phyloP scores from a whole-genome alignment of 805 yeast species.

The Zygosaccharomyces kombuchaensis region DNA sequence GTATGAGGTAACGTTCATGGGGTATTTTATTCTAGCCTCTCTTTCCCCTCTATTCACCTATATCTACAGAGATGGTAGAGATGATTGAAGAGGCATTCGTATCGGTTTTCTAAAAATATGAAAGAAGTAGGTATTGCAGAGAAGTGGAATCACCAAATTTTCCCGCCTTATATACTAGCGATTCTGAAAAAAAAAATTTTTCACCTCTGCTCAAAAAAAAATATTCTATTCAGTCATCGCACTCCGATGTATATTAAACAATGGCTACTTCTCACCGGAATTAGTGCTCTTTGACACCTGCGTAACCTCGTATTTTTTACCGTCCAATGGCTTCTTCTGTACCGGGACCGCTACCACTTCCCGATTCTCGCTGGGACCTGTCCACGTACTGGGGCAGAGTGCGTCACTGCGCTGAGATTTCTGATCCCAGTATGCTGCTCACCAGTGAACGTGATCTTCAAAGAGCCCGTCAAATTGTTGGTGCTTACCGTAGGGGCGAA shows the following conservation, averaged over 20 bases:
- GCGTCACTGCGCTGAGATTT: constrained; percentile 85
- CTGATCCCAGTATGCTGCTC: constrained; percentile 87
- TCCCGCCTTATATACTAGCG: background rate
- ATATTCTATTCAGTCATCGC: background rate
- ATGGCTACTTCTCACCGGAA: background rate
- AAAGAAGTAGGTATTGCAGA: background rate
- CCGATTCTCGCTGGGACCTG: constrained; percentile 76
- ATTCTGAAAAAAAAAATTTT: constrained; percentile 1
- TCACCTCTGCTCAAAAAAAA: background rate
- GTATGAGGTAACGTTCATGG: constrained; percentile 38
- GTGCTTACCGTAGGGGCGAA: constrained; percentile 70
- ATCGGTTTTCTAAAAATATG: constrained; percentile 22
- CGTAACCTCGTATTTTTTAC: background rate
- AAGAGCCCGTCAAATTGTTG: constrained; percentile 58
- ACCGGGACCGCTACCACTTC: constrained; percentile 75
- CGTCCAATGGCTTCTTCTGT: constrained; percentile 77
- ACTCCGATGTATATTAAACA: background rate
- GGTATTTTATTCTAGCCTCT: constrained; percentile 33
- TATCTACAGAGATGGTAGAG: constrained; percentile 34
- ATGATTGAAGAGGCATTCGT: constrained; percentile 38
- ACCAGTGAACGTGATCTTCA: constrained; percentile 62
- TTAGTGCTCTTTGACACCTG: background rate
- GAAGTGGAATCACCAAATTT: background rate
- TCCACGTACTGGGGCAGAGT: constrained; percentile 90
- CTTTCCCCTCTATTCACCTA: constrained; percentile 40